phyloP scores from a whole-genome alignment of 1,139 yeast species.

The Tardiomyces digboiensis region DNA sequence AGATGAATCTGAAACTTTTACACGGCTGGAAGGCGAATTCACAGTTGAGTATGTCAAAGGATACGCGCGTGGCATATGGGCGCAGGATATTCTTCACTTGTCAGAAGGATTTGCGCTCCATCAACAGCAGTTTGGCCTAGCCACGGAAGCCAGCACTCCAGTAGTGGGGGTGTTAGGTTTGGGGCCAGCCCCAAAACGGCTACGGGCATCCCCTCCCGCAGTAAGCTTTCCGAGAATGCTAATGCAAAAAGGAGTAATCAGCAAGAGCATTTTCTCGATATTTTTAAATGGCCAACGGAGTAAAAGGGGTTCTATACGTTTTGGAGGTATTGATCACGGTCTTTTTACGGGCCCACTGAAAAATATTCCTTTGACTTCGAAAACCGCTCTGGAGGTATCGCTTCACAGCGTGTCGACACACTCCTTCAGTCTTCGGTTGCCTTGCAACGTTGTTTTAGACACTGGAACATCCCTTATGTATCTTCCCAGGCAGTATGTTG shows the following conservation, averaged over 20 bases:
- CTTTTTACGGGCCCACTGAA: conserved; percentile 40
- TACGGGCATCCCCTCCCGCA: conserved; percentile 31
- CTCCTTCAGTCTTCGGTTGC: neutral
- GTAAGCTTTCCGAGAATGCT: conserved; percentile 45
- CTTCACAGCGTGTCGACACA: neutral
- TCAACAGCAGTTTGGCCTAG: conserved; percentile 13
- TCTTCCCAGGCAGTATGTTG: conserved; percentile 35
- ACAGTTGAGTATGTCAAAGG: conserved; percentile 18
- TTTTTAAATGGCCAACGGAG: conserved; percentile 35
- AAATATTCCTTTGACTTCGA: conserved; percentile 27
- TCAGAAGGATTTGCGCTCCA: neutral
- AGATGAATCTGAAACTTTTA: neutral
- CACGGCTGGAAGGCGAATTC: conserved; percentile 8
- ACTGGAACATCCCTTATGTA: conserved; percentile 46
- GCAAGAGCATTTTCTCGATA: conserved; percentile 43
- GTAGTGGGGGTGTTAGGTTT: conserved; percentile 11
- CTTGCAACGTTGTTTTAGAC: conserved; percentile 37
- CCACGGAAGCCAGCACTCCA: neutral
- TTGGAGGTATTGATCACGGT: conserved; percentile 50
- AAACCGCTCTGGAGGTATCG: neutral
- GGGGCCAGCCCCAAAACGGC: conserved; percentile 16
- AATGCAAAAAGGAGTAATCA: conserved; percentile 41
- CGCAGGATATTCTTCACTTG: conserved; percentile 10
- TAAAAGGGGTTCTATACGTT: conserved; percentile 36
- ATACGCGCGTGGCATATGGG: conserved; percentile 19